Conservation (phyloP, 2,329 filamentous ascomycete genomes). For the Colletotrichum gloeosporioides region DNA sequence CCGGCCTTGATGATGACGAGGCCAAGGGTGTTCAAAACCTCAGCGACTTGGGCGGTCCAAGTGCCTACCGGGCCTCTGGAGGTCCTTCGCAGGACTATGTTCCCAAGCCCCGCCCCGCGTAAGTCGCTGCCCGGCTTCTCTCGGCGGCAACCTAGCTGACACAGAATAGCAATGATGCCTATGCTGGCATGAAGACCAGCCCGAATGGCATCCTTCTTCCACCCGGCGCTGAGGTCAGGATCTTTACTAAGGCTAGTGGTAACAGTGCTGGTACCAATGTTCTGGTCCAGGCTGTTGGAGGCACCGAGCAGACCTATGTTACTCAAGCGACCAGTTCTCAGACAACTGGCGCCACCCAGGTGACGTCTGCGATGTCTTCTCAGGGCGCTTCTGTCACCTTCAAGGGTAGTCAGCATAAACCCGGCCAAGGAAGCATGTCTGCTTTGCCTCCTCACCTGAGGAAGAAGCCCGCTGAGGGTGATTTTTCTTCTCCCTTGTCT, state of each 20-base stretch:
- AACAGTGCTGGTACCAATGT: not conserved
- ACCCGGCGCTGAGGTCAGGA: not conserved
- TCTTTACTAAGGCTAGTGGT: not conserved
- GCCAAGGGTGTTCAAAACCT: slow-evolving; percentile 28
- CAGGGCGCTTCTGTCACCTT: not conserved
- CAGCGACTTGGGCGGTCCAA: slow-evolving; percentile 24
- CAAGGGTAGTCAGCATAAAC: not conserved
- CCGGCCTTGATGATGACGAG: slow-evolving; percentile 34
- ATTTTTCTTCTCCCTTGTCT: not conserved
- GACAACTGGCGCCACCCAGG: not conserved
- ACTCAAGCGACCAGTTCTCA: not conserved
- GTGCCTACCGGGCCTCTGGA: not conserved
- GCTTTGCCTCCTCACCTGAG: not conserved
- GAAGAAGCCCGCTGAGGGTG: not conserved
- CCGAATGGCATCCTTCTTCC: not conserved
- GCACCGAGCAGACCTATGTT: not conserved
- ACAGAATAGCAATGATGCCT: not conserved
- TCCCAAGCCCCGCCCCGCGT: not conserved
- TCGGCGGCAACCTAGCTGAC: not conserved
- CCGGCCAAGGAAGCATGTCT: not conserved
- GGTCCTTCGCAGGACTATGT: not conserved
- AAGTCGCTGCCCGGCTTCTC: not conserved
- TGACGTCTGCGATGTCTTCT: not conserved
- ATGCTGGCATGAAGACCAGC: not conserved
- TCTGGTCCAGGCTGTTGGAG: not conserved